A percentile compares a stretch with the other conserved stretches of the same genome.
Conservation (phyloP, 1,284 basidiomycete species). For the Ganoderma resinaceum region DNA sequence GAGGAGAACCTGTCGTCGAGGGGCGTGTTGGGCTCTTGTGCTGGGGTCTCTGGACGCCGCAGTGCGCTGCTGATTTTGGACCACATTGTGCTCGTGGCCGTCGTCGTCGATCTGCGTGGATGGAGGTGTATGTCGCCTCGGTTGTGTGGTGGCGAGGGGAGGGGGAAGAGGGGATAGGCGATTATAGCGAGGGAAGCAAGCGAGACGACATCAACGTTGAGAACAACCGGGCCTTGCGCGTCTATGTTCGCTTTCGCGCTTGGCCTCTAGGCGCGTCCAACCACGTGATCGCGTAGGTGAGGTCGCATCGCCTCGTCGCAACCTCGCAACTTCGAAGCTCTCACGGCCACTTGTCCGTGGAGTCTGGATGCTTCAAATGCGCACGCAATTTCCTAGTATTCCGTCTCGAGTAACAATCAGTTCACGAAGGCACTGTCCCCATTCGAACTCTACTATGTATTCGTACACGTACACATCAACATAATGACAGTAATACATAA, state of each 20-base stretch:
- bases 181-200: slow-evolving; percentile 15
- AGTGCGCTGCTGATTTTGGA: slow-evolving; percentile 64
- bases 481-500: background rate
- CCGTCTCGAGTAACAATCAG: background rate
- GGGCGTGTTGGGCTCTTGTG: slow-evolving; percentile 35
- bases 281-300: slow-evolving; percentile 22
- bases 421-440: background rate
- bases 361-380: background rate
- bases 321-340: background rate
- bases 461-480: background rate
- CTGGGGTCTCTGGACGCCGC: slow-evolving; percentile 45
- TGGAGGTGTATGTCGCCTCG: slow-evolving; percentile 17
- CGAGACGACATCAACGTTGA: slow-evolving; percentile 20
- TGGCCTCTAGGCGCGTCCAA: slow-evolving; percentile 8
- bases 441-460: background rate
- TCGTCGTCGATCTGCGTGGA: background rate
- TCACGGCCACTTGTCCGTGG: background rate
- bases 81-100: slow-evolving; percentile 56
- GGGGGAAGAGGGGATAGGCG: slow-evolving; percentile 5
- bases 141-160: background rate
- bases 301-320: background rate
- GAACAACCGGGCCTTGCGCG: slow-evolving; percentile 9
- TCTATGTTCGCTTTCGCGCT: slow-evolving; percentile 18
- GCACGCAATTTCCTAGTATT: background rate
- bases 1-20: slow-evolving; percentile 46